Base-by-base conservation (phyloP, 164 flowering plant species). In the Kalanchoe fedtschenkoi region DNA sequence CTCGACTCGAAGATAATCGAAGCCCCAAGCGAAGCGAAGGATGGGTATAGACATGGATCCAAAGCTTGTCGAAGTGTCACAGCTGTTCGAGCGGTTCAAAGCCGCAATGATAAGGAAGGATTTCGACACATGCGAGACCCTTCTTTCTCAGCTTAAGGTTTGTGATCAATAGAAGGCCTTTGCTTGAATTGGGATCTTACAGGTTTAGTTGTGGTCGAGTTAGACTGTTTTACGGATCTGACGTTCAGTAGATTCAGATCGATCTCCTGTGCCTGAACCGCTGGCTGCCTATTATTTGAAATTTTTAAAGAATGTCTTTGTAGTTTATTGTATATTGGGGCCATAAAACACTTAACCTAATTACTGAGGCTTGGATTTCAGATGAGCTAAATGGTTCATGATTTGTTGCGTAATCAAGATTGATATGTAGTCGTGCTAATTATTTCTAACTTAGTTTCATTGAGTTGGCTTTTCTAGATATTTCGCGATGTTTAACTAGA, bases 121-220 rank as follows among this genome's bases (percentile, higher is more conserved):
- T 67, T 68, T 76, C 71, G 81, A 79, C 37, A 64, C 81, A 24
- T 82, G 81, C 67, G 33, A 62, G 29, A 67, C 39, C 5, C 77
- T 79, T 34, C 86, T 89, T 43, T 83, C 91, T 17, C 82, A 85
- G 62, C 89, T 89, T 69, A 89, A 89, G 96, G 96, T 86, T 56
- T 56, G 19, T n/a, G 2, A 29, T 3, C 14, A 26, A 28, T 21
- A 6, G 13, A 26, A 9, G 16, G 7, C n/a, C 4, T 28, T 28
- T 56, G 37, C 15, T 34, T 34, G 17, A 56, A 56, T 17, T 42
- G n/a, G n/a, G 14, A 13, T 2, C 1, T 42, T 42, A 15, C 14
- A 42, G 14, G 14, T 42, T 15, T 42, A 13, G n/a, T 42, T 19
- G 1, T 13, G 14, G 14, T 19, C n/a, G 17, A 13, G 3, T 5